phyloP scores from a whole-genome alignment of 2,329 filamentous ascomycete species.

The Ophiostoma tasmaniense region DNA sequence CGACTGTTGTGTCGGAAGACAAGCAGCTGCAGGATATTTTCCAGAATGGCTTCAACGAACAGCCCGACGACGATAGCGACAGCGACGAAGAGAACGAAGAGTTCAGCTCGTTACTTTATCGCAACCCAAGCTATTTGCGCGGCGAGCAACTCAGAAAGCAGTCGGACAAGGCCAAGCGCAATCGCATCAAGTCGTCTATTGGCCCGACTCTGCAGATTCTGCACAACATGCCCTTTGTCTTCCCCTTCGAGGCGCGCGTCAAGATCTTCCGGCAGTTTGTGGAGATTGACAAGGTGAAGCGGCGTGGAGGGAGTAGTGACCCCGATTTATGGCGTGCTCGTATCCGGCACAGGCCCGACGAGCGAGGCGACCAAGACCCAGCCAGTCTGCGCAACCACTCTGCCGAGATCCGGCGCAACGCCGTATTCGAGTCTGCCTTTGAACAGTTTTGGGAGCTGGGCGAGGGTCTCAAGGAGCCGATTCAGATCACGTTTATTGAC shows the following conservation, averaged over 20 bases:
- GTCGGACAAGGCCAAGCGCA: slow-evolving; percentile 58
- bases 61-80: slow-evolving; percentile 12
- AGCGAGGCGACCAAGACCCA: slow-evolving; percentile 19
- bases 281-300: slow-evolving; percentile 65
- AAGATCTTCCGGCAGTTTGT: slow-evolving; percentile 92
- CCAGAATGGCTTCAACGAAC: slow-evolving; percentile 41
- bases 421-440: slow-evolving; percentile 79
- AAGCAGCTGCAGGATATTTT: slow-evolving; percentile 63
- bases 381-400: slow-evolving; percentile 47
- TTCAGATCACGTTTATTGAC: slow-evolving; percentile 94
- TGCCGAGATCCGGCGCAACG: slow-evolving; percentile 68
- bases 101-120: not conserved
- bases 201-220: slow-evolving; percentile 83
- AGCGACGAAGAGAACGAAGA: not conserved
- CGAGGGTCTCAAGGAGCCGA: slow-evolving; percentile 82
- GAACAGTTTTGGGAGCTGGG: slow-evolving; percentile 73
- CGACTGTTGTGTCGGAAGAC: slow-evolving; percentile 80
- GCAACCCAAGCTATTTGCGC: not conserved
- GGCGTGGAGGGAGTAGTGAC: slow-evolving; percentile 60
- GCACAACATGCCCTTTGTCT: slow-evolving; percentile 93
- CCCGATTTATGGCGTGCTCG: slow-evolving; percentile 66
- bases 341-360: slow-evolving; percentile 36
- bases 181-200: slow-evolving; percentile 66
- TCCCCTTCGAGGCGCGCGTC: slow-evolving; percentile 85
- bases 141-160: slow-evolving; percentile 55